Base-by-base conservation (phyloP, 352 stramenopile species). In the Globisporangium megalacanthum region DNA sequence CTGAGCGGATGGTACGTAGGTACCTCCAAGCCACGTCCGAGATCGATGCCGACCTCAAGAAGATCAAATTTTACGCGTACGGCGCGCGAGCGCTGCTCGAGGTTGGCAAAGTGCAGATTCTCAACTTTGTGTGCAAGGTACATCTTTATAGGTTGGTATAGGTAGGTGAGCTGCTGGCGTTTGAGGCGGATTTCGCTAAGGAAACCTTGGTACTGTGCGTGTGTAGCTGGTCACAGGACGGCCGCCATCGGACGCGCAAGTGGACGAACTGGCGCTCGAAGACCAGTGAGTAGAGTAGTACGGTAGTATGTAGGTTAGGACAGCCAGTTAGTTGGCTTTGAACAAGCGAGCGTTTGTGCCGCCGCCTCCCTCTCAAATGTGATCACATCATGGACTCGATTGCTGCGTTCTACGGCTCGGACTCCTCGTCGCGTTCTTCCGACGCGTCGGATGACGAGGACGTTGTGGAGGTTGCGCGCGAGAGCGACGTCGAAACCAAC, bases 101-200 rank as follows among this genome's bases (percentile, higher is more conserved):
- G 76, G 77, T 94, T n/a, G 73, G 82, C 67, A 92, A 94, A 55
- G 66, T 86, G 36, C 80, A 91, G 64, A 92, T 94, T 59, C 72
- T 94, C 42, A 89, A 90, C 59, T 94, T 94, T 52, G 79, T 94
- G 14, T 92, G 84, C 80, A 92, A 92, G 76, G 81, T 94, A 63
- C 50, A 52, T 49, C n/a, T n/a, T n/a, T n/a, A n/a, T n/a, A n/a
- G n/a, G n/a, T n/a, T n/a, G n/a, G n/a, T n/a, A n/a, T n/a, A n/a
- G n/a, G n/a, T n/a, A n/a, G n/a, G n/a, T n/a, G n/a, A n/a, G n/a
- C n/a, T n/a, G n/a, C n/a, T n/a, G n/a, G n/a, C n/a, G n/a, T n/a
- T n/a, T n/a, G n/a, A n/a, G n/a, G n/a, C n/a, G n/a, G n/a, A n/a
- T n/a, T n/a, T n/a, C n/a, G n/a, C n/a, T n/a, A n/a, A n/a, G n/a